These are phyloP conservation scores for Exophiala xenobiotica DNA, from an alignment of 2,329 filamentous ascomycete genomes.

Conservation along the genomic window DNA sequence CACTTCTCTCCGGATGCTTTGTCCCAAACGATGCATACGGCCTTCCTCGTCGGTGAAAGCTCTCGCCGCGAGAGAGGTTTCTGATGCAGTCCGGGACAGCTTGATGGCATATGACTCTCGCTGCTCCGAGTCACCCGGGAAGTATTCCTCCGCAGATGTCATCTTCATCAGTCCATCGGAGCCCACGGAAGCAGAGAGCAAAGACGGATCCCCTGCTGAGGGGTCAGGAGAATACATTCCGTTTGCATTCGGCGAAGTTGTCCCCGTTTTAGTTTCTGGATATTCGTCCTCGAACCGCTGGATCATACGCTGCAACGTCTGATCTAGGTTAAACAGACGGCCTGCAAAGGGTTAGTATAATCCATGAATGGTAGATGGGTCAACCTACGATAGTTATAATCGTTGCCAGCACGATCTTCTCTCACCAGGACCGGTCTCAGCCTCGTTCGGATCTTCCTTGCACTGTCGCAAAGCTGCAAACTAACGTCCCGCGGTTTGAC, in stretches of 20 bases:
- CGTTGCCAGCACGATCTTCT: constrained; percentile 68
- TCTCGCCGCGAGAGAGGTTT: constrained; percentile 66
- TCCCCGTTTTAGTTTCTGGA: constrained; percentile 61
- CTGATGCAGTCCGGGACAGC: constrained; percentile 61
- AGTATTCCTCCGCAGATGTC: constrained; percentile 23
- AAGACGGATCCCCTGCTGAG: constrained; percentile 16
- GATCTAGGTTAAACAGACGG: constrained; percentile 80
- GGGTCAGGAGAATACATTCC: constrained; percentile 22
- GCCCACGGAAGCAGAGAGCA: constrained; percentile 20
- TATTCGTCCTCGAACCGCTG: constrained; percentile 95
- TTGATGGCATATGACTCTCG: constrained; percentile 46
- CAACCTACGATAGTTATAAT: constrained; percentile 73
- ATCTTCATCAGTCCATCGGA: constrained; percentile 15
- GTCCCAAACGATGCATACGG: constrained; percentile 66
- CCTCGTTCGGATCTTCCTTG: constrained; percentile 80
- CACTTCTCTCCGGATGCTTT: constrained; percentile 64
- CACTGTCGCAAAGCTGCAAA: constrained; percentile 81
- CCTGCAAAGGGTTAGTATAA: constrained; percentile 47
- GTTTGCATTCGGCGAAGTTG: constrained; percentile 13
- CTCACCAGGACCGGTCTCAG: constrained; percentile 80
- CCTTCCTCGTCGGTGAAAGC: constrained; percentile 68
- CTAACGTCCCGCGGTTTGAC: constrained; percentile 87
- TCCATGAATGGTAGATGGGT: constrained; percentile 6
- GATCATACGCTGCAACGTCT: constrained; percentile 87
- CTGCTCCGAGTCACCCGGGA: constrained; percentile 38